Conservation (phyloP, 2,329 filamentous ascomycete species). For the Arthrobotrys conoides region DNA sequence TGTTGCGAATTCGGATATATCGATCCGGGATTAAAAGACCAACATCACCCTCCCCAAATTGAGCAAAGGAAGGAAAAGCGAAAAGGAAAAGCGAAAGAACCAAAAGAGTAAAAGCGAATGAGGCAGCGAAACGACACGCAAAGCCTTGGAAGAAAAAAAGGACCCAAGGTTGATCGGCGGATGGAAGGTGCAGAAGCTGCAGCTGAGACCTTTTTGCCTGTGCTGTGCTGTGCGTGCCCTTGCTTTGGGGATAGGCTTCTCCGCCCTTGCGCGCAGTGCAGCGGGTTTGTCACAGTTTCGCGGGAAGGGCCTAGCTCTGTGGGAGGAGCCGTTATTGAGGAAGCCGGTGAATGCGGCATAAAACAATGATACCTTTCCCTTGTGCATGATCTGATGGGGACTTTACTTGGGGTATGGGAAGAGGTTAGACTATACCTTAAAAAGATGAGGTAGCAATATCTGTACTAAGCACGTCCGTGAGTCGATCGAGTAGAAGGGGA, state of each 20-base stretch:
- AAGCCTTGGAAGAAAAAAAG: not conserved
- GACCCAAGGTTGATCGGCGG: conserved; percentile 16
- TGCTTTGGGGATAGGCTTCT: conserved; percentile 44
- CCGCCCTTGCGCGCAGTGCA: conserved; percentile 54
- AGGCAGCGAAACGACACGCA: conserved; percentile 3
- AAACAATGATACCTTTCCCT: not conserved
- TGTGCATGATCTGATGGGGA: not conserved
- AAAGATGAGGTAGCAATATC: not conserved
- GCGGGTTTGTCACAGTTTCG: conserved; percentile 44
- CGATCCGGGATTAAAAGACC: conserved; percentile 15
- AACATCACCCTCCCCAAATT: conserved; percentile 15
- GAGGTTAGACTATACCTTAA: conserved; percentile 23
- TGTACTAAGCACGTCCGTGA: not conserved
- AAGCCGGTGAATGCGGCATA: conserved; percentile 9
- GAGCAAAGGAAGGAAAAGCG: not conserved
- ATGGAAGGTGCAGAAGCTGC: conserved; percentile 42
- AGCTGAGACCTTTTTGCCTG: conserved; percentile 23
- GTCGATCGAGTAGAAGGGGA: not conserved
- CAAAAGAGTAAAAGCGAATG: not conserved
- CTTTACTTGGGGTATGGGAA: conserved; percentile 1
- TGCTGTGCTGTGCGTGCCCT: conserved; percentile 10
- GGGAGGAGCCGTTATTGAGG: conserved; percentile 10
- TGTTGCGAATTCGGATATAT: conserved; percentile 30
- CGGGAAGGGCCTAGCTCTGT: conserved; percentile 19
- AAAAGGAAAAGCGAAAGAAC: not conserved